Evolutionary conservation across 2,329 filamentous ascomycete genomes (phyloP).

Genomic region (Talaromyces sp.): DNA sequence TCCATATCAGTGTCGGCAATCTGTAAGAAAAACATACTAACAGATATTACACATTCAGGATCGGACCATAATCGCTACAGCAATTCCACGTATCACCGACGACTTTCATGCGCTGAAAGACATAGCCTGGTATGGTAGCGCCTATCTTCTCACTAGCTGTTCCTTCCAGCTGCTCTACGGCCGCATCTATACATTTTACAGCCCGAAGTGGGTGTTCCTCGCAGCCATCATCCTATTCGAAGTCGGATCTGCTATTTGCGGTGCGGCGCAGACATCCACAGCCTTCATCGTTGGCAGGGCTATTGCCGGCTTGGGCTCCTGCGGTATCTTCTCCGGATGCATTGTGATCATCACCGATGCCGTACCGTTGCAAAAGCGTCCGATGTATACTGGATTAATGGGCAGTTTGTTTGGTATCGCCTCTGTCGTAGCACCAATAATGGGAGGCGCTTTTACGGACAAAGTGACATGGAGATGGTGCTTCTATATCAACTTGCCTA

Average conservation of each 20-base stretch:
- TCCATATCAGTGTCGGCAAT: neutral
- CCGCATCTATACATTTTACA: slow-evolving; percentile 48
- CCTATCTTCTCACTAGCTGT: slow-evolving; percentile 44
- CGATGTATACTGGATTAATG: slow-evolving; percentile 22
- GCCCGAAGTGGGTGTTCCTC: slow-evolving; percentile 44
- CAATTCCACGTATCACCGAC: slow-evolving; percentile 25
- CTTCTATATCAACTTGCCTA: slow-evolving; percentile 42
- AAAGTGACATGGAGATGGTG: slow-evolving; percentile 45
- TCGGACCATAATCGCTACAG: slow-evolving; percentile 24
- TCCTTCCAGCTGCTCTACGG: slow-evolving; percentile 35
- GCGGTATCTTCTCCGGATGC: slow-evolving; percentile 26
- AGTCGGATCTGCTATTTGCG: slow-evolving; percentile 45
- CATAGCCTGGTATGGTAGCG: slow-evolving; percentile 36
- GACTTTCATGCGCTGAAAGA: slow-evolving; percentile 39
- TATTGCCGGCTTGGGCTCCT: slow-evolving; percentile 31
- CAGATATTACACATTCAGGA: slow-evolving; percentile 4
- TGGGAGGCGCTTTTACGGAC: slow-evolving; percentile 22
- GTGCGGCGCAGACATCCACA: slow-evolving; percentile 30
- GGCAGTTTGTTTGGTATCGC: slow-evolving; percentile 29
- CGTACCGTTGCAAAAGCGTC: slow-evolving; percentile 26
- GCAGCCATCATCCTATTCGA: slow-evolving; percentile 43
- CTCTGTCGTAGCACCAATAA: slow-evolving; percentile 20
- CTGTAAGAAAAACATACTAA: neutral
- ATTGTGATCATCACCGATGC: slow-evolving; percentile 27
- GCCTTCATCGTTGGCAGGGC: slow-evolving; percentile 34